Evolutionary conservation across 176 grass and related monocot genomes (phyloP).

Genomic region (Ananas comosus): DNA sequence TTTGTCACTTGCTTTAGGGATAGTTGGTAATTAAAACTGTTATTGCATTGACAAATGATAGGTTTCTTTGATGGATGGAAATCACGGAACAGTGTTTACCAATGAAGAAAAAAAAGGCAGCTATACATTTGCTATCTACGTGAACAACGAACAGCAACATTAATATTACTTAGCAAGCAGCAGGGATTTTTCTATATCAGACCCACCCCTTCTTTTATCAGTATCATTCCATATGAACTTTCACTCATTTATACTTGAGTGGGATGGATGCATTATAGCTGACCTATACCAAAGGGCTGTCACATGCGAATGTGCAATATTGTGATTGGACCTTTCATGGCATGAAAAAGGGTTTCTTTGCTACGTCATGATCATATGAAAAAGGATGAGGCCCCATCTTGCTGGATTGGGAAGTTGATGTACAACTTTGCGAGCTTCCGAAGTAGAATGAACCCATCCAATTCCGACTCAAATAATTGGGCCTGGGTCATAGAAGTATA

Average conservation of each 20-base stretch:
- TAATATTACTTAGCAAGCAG: no score
- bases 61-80: background rate
- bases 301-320: constrained; percentile 19
- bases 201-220: background rate
- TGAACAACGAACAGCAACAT: no score
- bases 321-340: constrained; percentile 33
- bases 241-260: background rate
- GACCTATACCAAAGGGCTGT: background rate
- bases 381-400: background rate
- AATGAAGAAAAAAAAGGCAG: no score
- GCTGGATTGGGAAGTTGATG: background rate
- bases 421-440: no score
- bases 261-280: background rate
- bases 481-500: no score
- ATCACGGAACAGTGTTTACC: no score
- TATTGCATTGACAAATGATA: background rate
- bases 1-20: no score
- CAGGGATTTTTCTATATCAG: no score
- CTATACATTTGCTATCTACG: no score
- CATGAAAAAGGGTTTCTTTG: constrained; percentile 3
- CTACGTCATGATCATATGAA: constrained; percentile 1
- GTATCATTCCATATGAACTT: background rate
- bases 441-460: no score
- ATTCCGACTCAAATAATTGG: no score
- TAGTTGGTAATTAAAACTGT: no score